These are phyloP conservation scores for Tylopilus sp. DNA, from an alignment of 768 basidiomycete genomes.

Conservation along the genomic window DNA sequence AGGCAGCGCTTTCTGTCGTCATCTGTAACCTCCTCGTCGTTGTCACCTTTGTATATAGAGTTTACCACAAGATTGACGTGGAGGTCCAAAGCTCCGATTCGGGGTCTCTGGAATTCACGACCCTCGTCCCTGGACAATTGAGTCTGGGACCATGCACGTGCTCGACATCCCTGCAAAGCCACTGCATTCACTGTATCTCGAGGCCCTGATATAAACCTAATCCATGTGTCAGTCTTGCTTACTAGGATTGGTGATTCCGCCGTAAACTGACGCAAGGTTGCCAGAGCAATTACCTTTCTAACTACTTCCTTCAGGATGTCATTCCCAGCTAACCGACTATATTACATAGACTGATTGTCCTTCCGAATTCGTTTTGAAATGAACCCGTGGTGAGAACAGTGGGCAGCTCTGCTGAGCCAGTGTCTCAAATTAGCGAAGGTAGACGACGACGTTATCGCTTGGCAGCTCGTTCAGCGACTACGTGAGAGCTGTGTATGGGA, in stretches of 20 bases:
- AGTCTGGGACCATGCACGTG: background rate
- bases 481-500: too few relatives aligned
- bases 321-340: too few relatives aligned
- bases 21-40: constrained; percentile 22
- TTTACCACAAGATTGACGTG: constrained; percentile 7
- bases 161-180: background rate
- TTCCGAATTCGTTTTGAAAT: too few relatives aligned
- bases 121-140: constrained; percentile 4
- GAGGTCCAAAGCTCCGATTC: background rate
- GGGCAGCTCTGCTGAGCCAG: too few relatives aligned
- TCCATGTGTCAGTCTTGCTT: background rate
- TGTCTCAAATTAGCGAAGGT: too few relatives aligned
- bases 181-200: background rate
- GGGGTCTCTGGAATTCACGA: constrained; percentile 15
- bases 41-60: constrained; percentile 11
- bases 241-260: background rate
- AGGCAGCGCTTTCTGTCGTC: constrained; percentile 21
- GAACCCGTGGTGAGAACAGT: too few relatives aligned
- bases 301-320: background rate
- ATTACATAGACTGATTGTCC: too few relatives aligned
- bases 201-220: background rate
- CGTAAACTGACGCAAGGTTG: background rate
- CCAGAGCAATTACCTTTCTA: background rate
- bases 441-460: too few relatives aligned
- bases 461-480: too few relatives aligned